Evolutionary conservation across 208 protist genomes (phyloP).

Genomic region (Leishmania arabica): DNA sequence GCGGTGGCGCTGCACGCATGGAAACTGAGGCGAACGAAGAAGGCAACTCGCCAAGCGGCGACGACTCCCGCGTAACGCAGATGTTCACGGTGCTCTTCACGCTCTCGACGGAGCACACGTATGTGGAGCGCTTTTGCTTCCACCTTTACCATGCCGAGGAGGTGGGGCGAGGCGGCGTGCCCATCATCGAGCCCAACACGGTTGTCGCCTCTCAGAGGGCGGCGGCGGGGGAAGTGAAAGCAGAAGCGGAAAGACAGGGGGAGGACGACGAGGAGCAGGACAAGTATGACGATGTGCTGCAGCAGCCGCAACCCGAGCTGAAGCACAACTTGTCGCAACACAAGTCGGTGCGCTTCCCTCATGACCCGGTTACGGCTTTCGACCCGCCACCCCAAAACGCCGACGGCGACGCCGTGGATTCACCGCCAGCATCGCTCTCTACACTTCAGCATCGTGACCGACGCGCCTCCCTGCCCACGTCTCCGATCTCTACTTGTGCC

Average conservation of each 20-base stretch:
- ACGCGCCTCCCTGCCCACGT: background rate
- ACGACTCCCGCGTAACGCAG: conserved; percentile 17
- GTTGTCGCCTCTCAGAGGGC: background rate
- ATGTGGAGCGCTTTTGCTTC: conserved; percentile 53
- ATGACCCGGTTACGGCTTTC: conserved; percentile 2
- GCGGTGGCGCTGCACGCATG: background rate
- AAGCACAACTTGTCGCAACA: conserved; percentile 4
- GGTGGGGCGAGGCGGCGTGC: background rate
- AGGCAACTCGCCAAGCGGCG: background rate
- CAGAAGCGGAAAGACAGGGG: too few relatives aligned
- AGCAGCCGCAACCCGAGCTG: background rate
- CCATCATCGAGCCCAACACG: background rate
- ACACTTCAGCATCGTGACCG: background rate
- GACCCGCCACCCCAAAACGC: background rate
- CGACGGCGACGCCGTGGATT: background rate
- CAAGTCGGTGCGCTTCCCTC: conserved; percentile 21
- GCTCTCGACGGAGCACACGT: conserved; percentile 29
- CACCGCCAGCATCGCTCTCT: background rate
- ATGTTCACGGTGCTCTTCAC: conserved; percentile 20
- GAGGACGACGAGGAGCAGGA: background rate
- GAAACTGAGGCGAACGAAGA: conserved; percentile 3
- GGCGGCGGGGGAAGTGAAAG: background rate
- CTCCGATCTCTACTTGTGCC: conserved; percentile 2
- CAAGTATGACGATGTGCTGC: background rate
- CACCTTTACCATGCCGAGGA: conserved; percentile 41